Percentiles rank a stretch among this genome's conserved stretches.
Conservation (phyloP, 257 asterid genomes). For the Solanum corneliomulleri region DNA sequence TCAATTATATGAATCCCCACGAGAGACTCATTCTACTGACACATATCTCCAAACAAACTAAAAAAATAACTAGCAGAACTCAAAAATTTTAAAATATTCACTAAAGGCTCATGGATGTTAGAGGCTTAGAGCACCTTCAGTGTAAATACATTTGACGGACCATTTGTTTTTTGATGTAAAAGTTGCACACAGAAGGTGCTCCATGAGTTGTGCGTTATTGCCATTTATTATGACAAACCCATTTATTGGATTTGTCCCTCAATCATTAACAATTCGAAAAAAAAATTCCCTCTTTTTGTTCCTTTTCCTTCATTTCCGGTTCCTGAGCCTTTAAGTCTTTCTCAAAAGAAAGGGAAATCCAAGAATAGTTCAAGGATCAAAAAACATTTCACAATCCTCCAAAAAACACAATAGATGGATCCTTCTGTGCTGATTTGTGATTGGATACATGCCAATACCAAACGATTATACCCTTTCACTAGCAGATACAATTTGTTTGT, state of each 20-base stretch:
- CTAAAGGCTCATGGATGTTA: background rate
- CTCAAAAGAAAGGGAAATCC: background rate
- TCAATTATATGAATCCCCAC: background rate
- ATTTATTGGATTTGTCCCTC: background rate
- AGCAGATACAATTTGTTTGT: background rate
- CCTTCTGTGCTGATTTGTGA: background rate
- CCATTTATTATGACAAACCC: background rate
- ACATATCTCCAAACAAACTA: background rate
- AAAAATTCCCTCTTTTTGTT: background rate
- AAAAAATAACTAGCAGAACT: background rate
- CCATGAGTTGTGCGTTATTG: background rate
- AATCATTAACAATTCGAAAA: background rate
- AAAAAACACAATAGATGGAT: background rate
- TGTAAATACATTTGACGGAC: background rate
- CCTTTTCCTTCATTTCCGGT: background rate
- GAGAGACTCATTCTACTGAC: background rate
- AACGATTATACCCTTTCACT: background rate
- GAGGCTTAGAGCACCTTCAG: background rate
- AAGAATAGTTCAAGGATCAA: background rate
- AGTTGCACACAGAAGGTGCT: background rate
- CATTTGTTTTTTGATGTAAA: background rate
- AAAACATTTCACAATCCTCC: background rate
- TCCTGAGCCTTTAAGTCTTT: background rate
- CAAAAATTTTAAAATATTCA: background rate
- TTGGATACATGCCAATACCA: background rate